These are phyloP conservation scores for Astrephomene gubernaculifera DNA, from an alignment of 139 green algal species.

Conservation along the genomic window DNA sequence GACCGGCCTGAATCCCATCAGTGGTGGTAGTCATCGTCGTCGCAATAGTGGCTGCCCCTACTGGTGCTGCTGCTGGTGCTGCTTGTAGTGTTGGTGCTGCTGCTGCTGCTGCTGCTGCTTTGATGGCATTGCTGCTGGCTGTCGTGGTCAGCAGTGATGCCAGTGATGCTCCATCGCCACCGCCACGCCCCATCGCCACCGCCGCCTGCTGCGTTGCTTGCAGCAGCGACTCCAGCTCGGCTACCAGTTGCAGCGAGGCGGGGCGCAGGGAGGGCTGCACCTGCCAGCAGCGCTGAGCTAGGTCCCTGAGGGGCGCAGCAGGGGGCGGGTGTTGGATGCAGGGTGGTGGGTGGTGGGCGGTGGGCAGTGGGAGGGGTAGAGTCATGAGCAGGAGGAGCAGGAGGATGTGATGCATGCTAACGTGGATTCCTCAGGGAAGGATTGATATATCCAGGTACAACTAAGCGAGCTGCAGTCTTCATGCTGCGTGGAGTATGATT, in stretches of 20 bases:
- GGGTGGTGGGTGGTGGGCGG: neutral
- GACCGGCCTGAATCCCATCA: too few species aligned
- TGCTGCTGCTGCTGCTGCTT: neutral
- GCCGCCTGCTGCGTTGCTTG: neutral
- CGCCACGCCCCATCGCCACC: neutral
- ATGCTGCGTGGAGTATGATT: neutral
- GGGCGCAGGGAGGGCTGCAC: conserved; percentile 6
- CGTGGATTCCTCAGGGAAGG: too few species aligned
- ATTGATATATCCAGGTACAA: too few species aligned
- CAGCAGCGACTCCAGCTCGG: conserved; percentile 32
- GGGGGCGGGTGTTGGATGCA: neutral
- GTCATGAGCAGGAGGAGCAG: neutral
- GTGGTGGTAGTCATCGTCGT: neutral
- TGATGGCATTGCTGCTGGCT: neutral
- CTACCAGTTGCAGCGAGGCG: neutral
- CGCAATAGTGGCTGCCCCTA: neutral
- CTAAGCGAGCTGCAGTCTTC: neutral
- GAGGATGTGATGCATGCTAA: neutral
- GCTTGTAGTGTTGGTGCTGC: neutral
- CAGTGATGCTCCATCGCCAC: too few species aligned
- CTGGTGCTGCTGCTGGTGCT: neutral
- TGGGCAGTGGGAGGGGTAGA: neutral
- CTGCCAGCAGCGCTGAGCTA: conserved; percentile 42
- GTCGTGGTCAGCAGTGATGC: neutral
- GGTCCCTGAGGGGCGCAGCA: neutral